Conservation (phyloP, 1,284 basidiomycete species). For the Sporisorium exsertum region DNA sequence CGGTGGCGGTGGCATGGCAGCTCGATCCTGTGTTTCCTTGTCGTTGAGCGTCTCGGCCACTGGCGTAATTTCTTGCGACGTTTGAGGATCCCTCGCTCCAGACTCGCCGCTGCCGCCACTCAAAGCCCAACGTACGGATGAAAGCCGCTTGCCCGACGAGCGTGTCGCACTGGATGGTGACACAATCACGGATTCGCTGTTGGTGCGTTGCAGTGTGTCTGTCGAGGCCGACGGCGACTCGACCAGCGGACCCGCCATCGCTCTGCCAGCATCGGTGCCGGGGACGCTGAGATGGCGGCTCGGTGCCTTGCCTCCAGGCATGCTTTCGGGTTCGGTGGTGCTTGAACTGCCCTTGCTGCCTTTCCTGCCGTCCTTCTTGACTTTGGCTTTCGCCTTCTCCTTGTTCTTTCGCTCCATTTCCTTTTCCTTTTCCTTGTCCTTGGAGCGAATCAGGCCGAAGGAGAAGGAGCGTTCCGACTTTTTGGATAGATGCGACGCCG, state of each 20-base stretch:
- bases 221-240: conserved; percentile 36
- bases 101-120: conserved; percentile 16
- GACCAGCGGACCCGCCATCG: conserved; percentile 12
- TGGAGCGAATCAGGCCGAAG: conserved; percentile 22
- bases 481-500: conserved; percentile 31
- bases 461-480: conserved; percentile 43
- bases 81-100: neutral
- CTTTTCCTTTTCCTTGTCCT: conserved; percentile 29
- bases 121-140: conserved; percentile 45
- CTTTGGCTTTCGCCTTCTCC: conserved; percentile 9
- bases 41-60: conserved; percentile 13
- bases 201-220: conserved; percentile 17
- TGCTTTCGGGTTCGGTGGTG: conserved; percentile 11
- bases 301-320: conserved; percentile 4
- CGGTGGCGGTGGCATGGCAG: conserved; percentile 38
- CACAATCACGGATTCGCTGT: conserved; percentile 13
- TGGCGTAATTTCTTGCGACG: conserved; percentile 17
- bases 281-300: conserved; percentile 24
- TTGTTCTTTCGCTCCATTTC: conserved; percentile 13
- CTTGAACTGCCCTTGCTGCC: conserved; percentile 13
- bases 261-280: neutral
- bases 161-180: neutral
- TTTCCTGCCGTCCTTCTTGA: conserved; percentile 10
- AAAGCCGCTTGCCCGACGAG: conserved; percentile 24
- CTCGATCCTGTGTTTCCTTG: conserved; percentile 25